A percentile compares a stretch with the other conserved stretches of the same genome.
phyloP scores from a whole-genome alignment of 139 green algal genomes.

The Coelastrella sp. region DNA sequence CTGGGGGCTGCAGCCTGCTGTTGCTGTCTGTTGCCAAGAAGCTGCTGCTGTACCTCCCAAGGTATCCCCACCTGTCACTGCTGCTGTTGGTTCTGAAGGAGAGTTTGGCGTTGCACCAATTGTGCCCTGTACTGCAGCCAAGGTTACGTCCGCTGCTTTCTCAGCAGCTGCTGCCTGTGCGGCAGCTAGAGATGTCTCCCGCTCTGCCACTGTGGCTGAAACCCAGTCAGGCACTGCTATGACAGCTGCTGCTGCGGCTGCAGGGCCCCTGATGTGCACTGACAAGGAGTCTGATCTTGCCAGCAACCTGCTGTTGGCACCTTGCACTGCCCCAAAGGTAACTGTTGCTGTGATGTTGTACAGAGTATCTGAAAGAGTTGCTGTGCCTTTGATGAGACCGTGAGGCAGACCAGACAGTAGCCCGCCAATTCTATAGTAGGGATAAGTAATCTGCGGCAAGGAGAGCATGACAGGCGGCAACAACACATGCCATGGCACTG shows the following conservation, averaged over 20 bases:
- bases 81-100: background rate
- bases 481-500: constrained; percentile 19
- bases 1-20: no score
- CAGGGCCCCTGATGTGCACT: constrained; percentile 20
- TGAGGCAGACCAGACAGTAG: background rate
- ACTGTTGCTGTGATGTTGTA: constrained; percentile 17
- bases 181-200: background rate
- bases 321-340: constrained; percentile 27
- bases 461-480: no score
- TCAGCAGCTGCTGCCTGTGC: background rate
- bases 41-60: no score
- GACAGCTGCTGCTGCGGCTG: constrained; percentile 40
- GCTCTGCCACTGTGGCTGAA: background rate
- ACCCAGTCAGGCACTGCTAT: background rate
- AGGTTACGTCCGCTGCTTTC: background rate
- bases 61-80: no score
- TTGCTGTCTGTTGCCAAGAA: no score
- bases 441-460: constrained; percentile 25
- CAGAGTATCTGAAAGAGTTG: constrained; percentile 54
- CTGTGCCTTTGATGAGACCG: constrained; percentile 11
- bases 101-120: background rate
- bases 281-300: constrained; percentile 67
- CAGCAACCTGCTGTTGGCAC: constrained; percentile 53
- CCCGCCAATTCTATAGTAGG: constrained; percentile 6
- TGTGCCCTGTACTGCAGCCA: background rate